Evolutionary conservation across 1,284 basidiomycete species (phyloP).

Genomic region (Ceratobasidium papillatum): DNA sequence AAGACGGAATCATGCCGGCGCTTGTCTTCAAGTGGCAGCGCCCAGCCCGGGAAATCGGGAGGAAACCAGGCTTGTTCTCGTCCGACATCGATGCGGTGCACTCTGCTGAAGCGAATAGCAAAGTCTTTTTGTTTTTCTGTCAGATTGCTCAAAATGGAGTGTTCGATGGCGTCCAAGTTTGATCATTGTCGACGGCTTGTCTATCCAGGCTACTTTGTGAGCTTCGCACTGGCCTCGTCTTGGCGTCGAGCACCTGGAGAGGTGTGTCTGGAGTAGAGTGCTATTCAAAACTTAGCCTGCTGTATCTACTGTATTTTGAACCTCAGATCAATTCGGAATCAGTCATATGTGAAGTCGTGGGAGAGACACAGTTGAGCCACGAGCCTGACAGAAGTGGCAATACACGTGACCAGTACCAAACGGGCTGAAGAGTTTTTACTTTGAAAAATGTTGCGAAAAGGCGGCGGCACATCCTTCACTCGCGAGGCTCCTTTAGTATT

Average conservation of each 20-base stretch:
- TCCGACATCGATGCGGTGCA: constrained; percentile 29
- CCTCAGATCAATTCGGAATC: no score
- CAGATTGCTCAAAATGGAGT: neutral
- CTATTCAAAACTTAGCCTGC: no score
- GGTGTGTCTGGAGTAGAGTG: no score
- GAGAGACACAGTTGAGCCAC: no score
- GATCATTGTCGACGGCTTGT: constrained; percentile 47
- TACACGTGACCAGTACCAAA: no score
- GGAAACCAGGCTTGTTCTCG: neutral
- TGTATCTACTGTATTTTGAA: no score
- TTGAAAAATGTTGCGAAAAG: no score
- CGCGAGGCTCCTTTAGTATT: no score
- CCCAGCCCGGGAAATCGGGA: neutral
- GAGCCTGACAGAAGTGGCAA: no score
- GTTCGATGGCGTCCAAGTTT: constrained; percentile 23
- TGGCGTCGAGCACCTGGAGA: constrained; percentile 40
- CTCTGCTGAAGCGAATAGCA: neutral
- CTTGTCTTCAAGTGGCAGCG: neutral
- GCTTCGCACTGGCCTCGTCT: constrained; percentile 44
- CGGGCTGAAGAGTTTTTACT: no score
- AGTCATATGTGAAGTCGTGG: no score
- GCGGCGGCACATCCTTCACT: no score
- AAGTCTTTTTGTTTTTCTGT: neutral
- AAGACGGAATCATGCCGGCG: neutral
- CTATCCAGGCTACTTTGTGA: constrained; percentile 44